Evolutionary conservation across 2,329 filamentous ascomycete species (phyloP).

Genomic region (Paramyrothecium sp.): DNA sequence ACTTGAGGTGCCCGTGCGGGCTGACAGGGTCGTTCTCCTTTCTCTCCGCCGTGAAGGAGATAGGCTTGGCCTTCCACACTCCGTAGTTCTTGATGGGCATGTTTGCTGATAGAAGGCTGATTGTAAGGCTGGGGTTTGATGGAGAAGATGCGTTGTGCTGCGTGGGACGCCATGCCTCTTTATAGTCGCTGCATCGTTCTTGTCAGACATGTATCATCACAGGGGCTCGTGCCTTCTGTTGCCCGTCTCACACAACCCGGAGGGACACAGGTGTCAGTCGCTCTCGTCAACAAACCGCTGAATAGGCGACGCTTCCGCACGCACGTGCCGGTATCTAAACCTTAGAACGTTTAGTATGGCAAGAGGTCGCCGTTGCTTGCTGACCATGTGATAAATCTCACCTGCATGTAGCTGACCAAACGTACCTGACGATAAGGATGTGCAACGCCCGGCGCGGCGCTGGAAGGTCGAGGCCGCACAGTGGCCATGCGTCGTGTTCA

Average conservation of each 20-base stretch:
- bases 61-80: conserved; percentile 8
- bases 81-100: conserved; percentile 10
- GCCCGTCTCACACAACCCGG: not conserved
- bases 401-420: not conserved
- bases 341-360: not conserved
- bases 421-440: not conserved
- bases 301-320: not conserved
- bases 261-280: not conserved
- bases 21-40: not conserved
- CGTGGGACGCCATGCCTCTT: not conserved
- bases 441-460: not conserved
- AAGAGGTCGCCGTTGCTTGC: not conserved
- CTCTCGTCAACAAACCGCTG: not conserved
- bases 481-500: not conserved
- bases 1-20: conserved; percentile 4
- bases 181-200: not conserved
- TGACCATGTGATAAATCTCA: not conserved
- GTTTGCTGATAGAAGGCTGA: not conserved
- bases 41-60: not conserved
- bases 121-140: not conserved
- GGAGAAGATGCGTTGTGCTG: not conserved
- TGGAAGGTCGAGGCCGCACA: not conserved
- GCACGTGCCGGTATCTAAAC: not conserved
- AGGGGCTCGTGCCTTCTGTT: not conserved
- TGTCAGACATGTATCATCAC: not conserved